Conservation (phyloP, 352 stramenopile genomes). For the Globisporangium barbulae region DNA sequence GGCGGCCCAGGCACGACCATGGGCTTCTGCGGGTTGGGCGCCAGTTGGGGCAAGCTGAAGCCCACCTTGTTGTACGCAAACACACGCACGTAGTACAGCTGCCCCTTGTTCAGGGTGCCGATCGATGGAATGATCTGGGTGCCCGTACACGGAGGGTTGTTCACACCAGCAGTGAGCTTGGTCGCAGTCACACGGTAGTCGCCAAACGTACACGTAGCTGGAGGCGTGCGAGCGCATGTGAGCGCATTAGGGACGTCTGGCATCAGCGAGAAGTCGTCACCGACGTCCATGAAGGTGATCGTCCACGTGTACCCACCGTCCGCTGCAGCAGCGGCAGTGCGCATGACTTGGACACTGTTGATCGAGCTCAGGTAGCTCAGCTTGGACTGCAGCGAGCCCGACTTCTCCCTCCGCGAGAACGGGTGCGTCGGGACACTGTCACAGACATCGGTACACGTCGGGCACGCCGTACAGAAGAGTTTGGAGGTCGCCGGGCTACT, state of each 20-base stretch:
- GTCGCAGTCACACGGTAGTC: conserved; percentile 46
- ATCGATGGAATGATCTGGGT: conserved; percentile 68
- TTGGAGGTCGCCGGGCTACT: conserved; percentile 27
- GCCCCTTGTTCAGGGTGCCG: conserved; percentile 80
- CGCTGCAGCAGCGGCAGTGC: conserved; percentile 34
- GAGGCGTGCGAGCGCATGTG: conserved; percentile 13
- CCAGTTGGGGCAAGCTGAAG: conserved; percentile 73
- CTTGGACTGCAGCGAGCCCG: conserved; percentile 75
- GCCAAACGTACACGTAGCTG: conserved; percentile 21
- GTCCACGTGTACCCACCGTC: conserved; percentile 82
- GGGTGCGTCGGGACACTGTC: conserved; percentile 16
- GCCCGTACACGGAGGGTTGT: conserved; percentile 74
- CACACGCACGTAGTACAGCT: conserved; percentile 93
- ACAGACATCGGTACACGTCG: conserved; percentile 34
- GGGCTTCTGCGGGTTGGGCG: conserved; percentile 56
- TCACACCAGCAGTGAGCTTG: conserved; percentile 67
- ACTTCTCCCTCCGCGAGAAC: conserved; percentile 38
- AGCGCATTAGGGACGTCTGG: conserved; percentile 24
- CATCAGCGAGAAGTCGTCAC: conserved; percentile 74
- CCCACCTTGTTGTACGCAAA: conserved; percentile 95
- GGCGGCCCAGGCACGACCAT: conserved; percentile 76
- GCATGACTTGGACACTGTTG: conserved; percentile 72
- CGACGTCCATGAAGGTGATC: conserved; percentile 88
- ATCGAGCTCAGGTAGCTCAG: conserved; percentile 46
- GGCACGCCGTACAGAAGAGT: conserved; percentile 64